A percentile compares a stretch with the other conserved stretches of the same genome.
These are phyloP conservation scores for Trypanosoma congolense DNA, from an alignment of 208 protist genomes.

Conservation along the genomic window DNA sequence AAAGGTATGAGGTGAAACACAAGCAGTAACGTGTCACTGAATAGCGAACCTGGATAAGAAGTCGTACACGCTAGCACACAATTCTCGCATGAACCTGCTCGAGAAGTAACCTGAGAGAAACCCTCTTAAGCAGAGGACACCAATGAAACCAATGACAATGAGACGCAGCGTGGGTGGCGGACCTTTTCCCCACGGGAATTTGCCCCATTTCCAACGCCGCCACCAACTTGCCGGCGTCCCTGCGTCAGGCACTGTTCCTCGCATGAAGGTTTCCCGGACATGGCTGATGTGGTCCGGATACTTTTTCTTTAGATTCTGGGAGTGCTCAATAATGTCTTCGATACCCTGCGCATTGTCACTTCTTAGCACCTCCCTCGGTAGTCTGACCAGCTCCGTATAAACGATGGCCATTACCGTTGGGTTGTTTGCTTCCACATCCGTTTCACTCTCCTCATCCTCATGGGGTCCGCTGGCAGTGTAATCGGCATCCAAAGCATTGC, in stretches of 20 bases:
- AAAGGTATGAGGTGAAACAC: too few relatives aligned
- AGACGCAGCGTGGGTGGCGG: too few relatives aligned
- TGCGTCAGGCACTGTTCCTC: slow-evolving; percentile 41
- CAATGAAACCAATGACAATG: too few relatives aligned
- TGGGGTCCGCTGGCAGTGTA: neutral
- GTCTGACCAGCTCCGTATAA: slow-evolving; percentile 45
- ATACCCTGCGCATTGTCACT: slow-evolving; percentile 23
- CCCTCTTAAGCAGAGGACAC: too few relatives aligned
- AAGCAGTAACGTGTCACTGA: too few relatives aligned
- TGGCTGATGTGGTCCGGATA: slow-evolving; percentile 24
- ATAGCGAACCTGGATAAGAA: too few relatives aligned
- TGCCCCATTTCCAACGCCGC: slow-evolving; percentile 52
- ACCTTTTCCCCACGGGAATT: too few relatives aligned
- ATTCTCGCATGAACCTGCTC: too few relatives aligned
- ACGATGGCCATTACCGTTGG: slow-evolving; percentile 66
- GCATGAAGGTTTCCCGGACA: slow-evolving; percentile 46
- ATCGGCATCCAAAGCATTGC: slow-evolving; percentile 28
- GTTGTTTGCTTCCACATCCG: neutral
- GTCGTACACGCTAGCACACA: too few relatives aligned
- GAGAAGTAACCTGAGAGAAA: too few relatives aligned
- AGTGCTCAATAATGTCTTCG: slow-evolving; percentile 32
- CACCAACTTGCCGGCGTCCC: slow-evolving; percentile 61
- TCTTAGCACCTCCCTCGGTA: slow-evolving; percentile 44
- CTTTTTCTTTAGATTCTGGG: slow-evolving; percentile 25
- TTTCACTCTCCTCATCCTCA: too few relatives aligned